Evolutionary conservation across 805 yeast genomes (phyloP), one percentile per base, ranked within the genome.

Genomic region (Kuraishia ogatae): DNA sequence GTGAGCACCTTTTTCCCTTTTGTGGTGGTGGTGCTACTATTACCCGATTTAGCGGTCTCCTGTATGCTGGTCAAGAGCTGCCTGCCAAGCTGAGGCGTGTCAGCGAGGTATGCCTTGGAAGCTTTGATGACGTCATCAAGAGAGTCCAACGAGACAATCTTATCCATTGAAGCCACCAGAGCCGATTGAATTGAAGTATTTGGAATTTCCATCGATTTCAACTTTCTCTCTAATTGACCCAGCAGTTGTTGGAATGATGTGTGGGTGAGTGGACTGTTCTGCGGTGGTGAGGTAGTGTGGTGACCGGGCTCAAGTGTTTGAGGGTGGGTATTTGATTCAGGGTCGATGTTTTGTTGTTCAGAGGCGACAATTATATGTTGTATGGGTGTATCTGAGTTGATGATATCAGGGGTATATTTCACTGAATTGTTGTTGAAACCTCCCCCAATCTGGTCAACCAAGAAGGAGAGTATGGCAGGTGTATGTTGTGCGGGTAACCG

Each of bases 101-200:
- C 70, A 1, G 68, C 69, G 13, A 77, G 54, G 20, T 75, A 54
- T 1, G 63, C 56, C n/a, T 64, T 66, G 2, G 72, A 61, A 19
- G 64, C 64, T 10, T 64, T 57, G 15, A 77, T 59, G 57, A 71
- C 74, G 2, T 72, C 62, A 57, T 78, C 77, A 46, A 83, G 67
- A 2, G 69, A 66, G 57, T 83, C 87, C 17, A 81, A 70, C 0
- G 81, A 72, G 19, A 72, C 63, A 51, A 83, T 67, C 0, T 66
- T 62, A 84, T 86, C 81, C 1, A 81, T 48, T 5, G 17, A 24
- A 6, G 43, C 15, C 22, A 50, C 15, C 19, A 50, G 17, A 19
- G 2, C 7, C 3, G 17, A 22, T 8, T 11, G 21, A 2, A 50
- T 43, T 13, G 29, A 6, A 15, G 24, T 13, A 21, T 15, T 13